Conservation (phyloP, 2,329 filamentous ascomycete genomes). For the Colletotrichum phormii region DNA sequence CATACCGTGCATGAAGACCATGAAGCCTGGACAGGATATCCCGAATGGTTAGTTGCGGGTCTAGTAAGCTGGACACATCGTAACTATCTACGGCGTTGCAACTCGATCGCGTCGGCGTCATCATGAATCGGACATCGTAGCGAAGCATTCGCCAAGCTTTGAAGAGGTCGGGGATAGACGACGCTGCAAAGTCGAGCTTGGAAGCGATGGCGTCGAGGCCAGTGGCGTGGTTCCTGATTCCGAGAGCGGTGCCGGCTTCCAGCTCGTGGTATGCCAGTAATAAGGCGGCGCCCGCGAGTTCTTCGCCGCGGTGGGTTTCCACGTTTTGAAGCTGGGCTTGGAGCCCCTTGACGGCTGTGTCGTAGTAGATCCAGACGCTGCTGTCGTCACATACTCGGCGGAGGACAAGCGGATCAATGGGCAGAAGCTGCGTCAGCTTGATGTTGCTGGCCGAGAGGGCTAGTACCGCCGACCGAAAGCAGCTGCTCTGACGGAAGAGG, state of each 20-base stretch:
- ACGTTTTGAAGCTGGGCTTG: not conserved
- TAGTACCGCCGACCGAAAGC: constrained; percentile 17
- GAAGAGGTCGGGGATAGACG: constrained; percentile 17
- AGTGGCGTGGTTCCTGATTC: constrained; percentile 15
- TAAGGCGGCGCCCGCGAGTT: constrained; percentile 22
- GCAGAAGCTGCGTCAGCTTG: not conserved
- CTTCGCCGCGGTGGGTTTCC: not conserved
- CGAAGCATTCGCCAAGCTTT: constrained; percentile 31
- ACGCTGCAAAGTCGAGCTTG: constrained; percentile 16
- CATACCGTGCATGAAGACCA: not conserved
- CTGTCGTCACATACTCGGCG: constrained; percentile 11
- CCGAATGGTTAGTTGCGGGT: constrained; percentile 22
- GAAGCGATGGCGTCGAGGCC: constrained; percentile 22
- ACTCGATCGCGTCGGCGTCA: not conserved
- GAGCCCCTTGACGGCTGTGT: constrained; percentile 19
- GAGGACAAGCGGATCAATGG: not conserved
- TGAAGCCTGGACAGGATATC: constrained; percentile 14
- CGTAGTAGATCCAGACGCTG: constrained; percentile 15
- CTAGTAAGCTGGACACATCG: constrained; percentile 17
- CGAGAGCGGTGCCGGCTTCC: constrained; percentile 18
- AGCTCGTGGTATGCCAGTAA: constrained; percentile 27
- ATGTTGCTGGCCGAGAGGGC: constrained; percentile 26
- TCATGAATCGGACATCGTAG: constrained; percentile 16
- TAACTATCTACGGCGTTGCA: constrained; percentile 12
- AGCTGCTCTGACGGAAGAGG: constrained; percentile 17